Evolutionary conservation across 768 basidiomycete genomes (phyloP), one percentile per base, ranked within the genome.

Genomic region (Leccinellum luteum): DNA sequence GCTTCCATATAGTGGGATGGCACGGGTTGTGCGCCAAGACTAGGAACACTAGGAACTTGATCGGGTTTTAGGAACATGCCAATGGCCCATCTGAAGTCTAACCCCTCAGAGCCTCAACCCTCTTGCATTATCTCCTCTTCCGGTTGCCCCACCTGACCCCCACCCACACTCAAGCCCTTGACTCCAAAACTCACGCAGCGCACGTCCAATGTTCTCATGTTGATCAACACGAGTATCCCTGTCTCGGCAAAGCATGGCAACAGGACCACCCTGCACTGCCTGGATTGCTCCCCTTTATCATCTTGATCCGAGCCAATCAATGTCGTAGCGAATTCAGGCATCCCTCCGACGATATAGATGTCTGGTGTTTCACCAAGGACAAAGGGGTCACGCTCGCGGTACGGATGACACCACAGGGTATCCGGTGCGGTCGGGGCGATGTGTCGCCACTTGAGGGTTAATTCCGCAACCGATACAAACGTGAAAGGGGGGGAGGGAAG

Each of bases 371-470:
- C 81, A n/a, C 75, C 65, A 31, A 99, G 79, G 55, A 97, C 79
- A 74, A 99, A 99, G 0, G 97, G 97, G 68, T 99, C 97, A 17
- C 78, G 76, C 28, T 83, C 79, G 51, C 89, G 84, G 76, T 89
- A 98, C 17, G 97, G 97, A 71, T 98, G 95, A 65, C 97, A 98
- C 94, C 94, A 98, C 4, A 99, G 80, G 1, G 97, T 99, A 73
- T 99, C 97, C 27, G 97, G 97, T 25, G 96, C 96, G 8, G 97
- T 98, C 4, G 97, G 97, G n/a, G 97, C 94, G 71, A 97, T 85
- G 75, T 98, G 96, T 57, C 94, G 79, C 97, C 96, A 99, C 64
- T 80, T 83, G 32, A 99, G 78, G 12, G 94, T 95, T 43, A 87
- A 78, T 66, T 86, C 82, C 10, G 92, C 82, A 58, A 98, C 79